These are phyloP conservation scores for Brachypodium distachyon DNA, from an alignment of 202 grass and related monocot species.

Conservation along the genomic window DNA sequence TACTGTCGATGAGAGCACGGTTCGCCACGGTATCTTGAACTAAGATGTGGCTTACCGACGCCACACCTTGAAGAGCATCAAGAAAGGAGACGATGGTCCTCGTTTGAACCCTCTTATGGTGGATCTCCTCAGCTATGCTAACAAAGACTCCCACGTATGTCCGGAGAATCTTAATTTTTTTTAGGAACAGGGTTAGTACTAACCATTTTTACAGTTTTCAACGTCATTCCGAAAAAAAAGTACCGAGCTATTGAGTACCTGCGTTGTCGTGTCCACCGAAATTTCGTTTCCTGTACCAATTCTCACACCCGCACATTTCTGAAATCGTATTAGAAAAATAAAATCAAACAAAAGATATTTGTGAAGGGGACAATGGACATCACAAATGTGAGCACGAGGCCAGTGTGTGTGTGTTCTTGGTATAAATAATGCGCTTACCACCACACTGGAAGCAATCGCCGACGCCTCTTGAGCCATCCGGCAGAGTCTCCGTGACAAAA, in stretches of 20 bases:
- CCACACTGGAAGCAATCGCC: background rate
- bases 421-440: background rate
- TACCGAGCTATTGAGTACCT: constrained; percentile 1
- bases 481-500: background rate
- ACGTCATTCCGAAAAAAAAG: background rate
- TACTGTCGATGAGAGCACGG: background rate
- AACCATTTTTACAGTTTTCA: background rate
- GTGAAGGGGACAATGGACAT: background rate
- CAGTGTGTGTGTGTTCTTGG: background rate
- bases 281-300: constrained; percentile 1
- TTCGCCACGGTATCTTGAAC: background rate
- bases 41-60: constrained; percentile 2
- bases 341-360: background rate
- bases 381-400: background rate
- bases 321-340: constrained; percentile 2
- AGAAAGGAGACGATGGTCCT: background rate
- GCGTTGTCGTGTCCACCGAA: constrained; percentile 8
- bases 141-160: background rate
- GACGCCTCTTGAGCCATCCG: background rate
- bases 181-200: background rate
- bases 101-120: background rate
- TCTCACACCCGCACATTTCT: constrained; percentile 7
- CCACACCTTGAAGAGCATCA: constrained; percentile 1
- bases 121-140: background rate
- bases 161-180: background rate